Percentiles rank a stretch among this genome's conserved stretches.
phyloP scores from a whole-genome alignment of 345 rosid species.

The Diplotaxis tenuifolia region DNA sequence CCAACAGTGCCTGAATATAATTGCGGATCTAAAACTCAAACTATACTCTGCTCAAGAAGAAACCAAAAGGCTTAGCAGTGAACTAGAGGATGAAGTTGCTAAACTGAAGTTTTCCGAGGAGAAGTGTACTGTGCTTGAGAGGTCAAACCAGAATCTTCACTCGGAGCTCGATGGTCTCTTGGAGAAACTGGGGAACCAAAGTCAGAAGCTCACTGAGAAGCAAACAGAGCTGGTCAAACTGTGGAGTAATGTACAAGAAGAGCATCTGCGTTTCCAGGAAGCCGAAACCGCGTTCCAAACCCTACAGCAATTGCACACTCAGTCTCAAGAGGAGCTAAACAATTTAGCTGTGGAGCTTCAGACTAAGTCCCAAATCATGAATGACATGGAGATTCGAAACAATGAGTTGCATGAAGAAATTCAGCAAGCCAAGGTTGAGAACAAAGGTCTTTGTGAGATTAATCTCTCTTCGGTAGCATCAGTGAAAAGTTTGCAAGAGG shows the following conservation, averaged over 20 bases:
- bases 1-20: conserved; percentile 68
- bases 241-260: conserved; percentile 87
- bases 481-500: conserved; percentile 60
- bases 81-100: conserved; percentile 57
- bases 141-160: conserved; percentile 71
- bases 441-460: conserved; percentile 50
- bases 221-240: conserved; percentile 79
- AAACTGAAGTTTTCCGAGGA: conserved; percentile 80
- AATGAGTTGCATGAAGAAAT: conserved; percentile 57
- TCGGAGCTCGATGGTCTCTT: conserved; percentile 60
- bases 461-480: conserved; percentile 51
- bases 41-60: conserved; percentile 61
- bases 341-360: conserved; percentile 64
- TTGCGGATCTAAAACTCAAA: conserved; percentile 60
- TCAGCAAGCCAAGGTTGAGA: conserved; percentile 51
- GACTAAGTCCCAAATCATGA: conserved; percentile 53
- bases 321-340: conserved; percentile 89
- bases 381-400: conserved; percentile 62
- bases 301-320: conserved; percentile 81
- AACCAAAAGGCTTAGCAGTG: conserved; percentile 54
- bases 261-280: conserved; percentile 76
- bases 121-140: conserved; percentile 70
- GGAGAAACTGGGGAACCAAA: conserved; percentile 63
- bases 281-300: conserved; percentile 98
- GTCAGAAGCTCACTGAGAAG: conserved; percentile 71